Conservation (phyloP, 1,284 basidiomycete species). For the Volvariella volvacea region DNA sequence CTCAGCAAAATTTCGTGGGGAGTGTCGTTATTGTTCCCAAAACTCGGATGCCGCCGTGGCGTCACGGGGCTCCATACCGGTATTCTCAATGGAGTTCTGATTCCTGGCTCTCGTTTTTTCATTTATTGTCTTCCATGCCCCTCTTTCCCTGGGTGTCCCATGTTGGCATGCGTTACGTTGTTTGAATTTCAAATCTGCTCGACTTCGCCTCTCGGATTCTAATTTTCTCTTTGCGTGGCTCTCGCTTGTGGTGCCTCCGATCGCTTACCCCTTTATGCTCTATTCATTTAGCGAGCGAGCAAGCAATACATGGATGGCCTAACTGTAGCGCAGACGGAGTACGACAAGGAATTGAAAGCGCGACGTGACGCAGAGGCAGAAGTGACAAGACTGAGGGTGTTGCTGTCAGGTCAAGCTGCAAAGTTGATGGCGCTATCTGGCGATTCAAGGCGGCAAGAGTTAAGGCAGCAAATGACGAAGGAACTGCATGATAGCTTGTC, state of each 20-base stretch:
- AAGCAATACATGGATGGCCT: slow-evolving; percentile 91
- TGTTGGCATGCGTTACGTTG: too few species aligned
- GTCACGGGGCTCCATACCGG: too few species aligned
- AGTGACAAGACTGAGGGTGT: slow-evolving; percentile 76
- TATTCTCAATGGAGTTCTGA: too few species aligned
- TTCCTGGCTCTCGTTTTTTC: neutral
- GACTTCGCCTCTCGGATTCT: too few species aligned
- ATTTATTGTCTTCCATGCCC: neutral
- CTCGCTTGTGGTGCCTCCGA: neutral
- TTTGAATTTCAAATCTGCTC: too few species aligned
- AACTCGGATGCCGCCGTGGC: too few species aligned
- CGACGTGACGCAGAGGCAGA: slow-evolving; percentile 89
- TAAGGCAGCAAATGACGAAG: slow-evolving; percentile 71
- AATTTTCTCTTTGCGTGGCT: neutral
- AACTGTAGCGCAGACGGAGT: slow-evolving; percentile 88
- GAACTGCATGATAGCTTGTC: slow-evolving; percentile 75
- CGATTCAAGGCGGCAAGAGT: slow-evolving; percentile 72
- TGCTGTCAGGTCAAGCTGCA: slow-evolving; percentile 86
- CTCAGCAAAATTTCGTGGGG: too few species aligned
- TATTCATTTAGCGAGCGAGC: slow-evolving; percentile 59
- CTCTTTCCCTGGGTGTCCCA: too few species aligned
- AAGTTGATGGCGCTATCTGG: slow-evolving; percentile 78
- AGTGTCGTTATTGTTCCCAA: too few species aligned
- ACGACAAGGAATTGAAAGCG: slow-evolving; percentile 83
- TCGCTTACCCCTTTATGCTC: neutral